Evolutionary conservation across 148 eudicot species (phyloP), one percentile per base, ranked within the genome.

Genomic region (Silene uniflora): DNA sequence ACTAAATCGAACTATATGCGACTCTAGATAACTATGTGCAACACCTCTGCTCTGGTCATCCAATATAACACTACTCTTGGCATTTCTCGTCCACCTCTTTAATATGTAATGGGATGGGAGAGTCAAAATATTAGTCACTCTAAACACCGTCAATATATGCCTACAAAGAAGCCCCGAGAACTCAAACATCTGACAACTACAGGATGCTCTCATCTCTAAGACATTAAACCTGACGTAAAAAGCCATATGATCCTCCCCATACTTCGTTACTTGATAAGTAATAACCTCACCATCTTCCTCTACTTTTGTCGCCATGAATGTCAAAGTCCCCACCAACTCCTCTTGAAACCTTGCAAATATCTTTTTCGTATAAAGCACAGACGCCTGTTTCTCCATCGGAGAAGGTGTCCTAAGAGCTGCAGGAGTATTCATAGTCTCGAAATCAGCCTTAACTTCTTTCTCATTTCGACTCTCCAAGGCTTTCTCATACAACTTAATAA

Each of bases 181-280:
- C 80, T 87, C 88, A 59, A 87, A 87, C 90, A 85, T 85, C 71
- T 87, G 90, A 68, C 90, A 87, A 66, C 88, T 87, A 79, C 90
- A 87, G 23, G 80, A 49, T 64, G 82, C 83, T 78, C 78, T 85
- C 87, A 85, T 87, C 71, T 83, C 85, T 68, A 79, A 58, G 32
- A 85, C 81, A 67, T 83, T 78, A 63, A 85, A 83, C 27, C 75
- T 81, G 67, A 87, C 88, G 74, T 62, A 75, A 69, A 81, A 81
- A 22, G 77, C 68, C 81, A 72, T 83, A 55, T 85, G 88, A 65
- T 85, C 83, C 77, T 87, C 90, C 63, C 88, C 85, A 68, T 77
- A 87, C 74, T 87, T 87, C 14, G 85, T 80, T 72, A 87, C 85
- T 62, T 71, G 87, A 60, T 79, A 87, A 63, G 81, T 80, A 46